Conservation (phyloP, 352 stramenopile genomes). For the Phytophthora macrochlamydospora region DNA sequence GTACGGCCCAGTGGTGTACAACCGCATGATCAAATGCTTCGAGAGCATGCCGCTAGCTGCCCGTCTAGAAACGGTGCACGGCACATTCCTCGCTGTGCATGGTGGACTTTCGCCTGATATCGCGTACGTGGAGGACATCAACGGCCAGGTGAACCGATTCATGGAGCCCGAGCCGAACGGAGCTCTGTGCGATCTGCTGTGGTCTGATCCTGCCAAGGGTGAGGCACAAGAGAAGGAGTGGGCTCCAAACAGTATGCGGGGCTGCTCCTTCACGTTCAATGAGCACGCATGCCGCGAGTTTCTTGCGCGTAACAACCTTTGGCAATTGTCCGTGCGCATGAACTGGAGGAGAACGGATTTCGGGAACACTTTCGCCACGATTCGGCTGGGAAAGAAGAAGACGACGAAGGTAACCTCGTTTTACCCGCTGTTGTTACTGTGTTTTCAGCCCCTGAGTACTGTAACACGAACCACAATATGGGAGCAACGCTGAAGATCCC, state of each 20-base stretch:
- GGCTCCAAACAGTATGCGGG: slow-evolving; percentile 67
- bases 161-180: slow-evolving; percentile 84
- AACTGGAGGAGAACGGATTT: slow-evolving; percentile 80
- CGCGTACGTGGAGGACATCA: slow-evolving; percentile 74
- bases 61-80: slow-evolving; percentile 60
- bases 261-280: slow-evolving; percentile 86
- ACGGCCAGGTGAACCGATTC: slow-evolving; percentile 73
- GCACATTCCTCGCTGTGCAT: slow-evolving; percentile 73
- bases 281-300: slow-evolving; percentile 69
- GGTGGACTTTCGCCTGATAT: slow-evolving; percentile 80
- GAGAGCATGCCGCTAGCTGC: slow-evolving; percentile 81
- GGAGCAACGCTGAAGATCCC: slow-evolving; percentile 74
- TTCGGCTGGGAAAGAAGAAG: slow-evolving; percentile 12
- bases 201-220: slow-evolving; percentile 98
- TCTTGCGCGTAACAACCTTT: slow-evolving; percentile 69
- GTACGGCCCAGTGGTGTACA: slow-evolving; percentile 80
- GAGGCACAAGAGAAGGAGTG: slow-evolving; percentile 51
- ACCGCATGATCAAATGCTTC: slow-evolving; percentile 85
- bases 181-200: slow-evolving; percentile 98
- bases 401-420: slow-evolving; percentile 16
- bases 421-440: slow-evolving; percentile 76
- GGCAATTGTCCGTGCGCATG: slow-evolving; percentile 78
- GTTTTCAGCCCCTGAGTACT: slow-evolving; percentile 87
- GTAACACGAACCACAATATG: slow-evolving; percentile 85
- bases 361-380: slow-evolving; percentile 69